Evolutionary conservation across 2,329 filamentous ascomycete species (phyloP), one percentile per base, ranked within the genome.

Genomic region (Xylariales sp.): DNA sequence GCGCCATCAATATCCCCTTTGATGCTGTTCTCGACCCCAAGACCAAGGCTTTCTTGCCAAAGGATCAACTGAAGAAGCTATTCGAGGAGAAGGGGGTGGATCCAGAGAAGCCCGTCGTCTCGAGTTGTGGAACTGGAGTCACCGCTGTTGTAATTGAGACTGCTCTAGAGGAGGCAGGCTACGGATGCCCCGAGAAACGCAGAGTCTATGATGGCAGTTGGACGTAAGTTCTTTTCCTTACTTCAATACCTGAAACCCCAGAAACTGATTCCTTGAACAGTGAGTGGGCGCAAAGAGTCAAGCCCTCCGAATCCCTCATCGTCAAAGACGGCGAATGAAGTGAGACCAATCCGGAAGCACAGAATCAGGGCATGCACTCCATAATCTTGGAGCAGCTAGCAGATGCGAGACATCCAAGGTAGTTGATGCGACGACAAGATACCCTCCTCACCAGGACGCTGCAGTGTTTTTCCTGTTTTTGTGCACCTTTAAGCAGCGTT

Each of bases 121-220:
- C 81, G 37, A 91, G 79, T 55, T 98, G 93, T 55, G 93, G 93
- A 10, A 96, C 90, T 5, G 93, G 93, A 24, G 91, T 98, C 38
- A 97, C 90, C 9, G 93, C 93, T 6, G 88, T 87, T 14, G 79
- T 96, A 31, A 80, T 98, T 31, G 93, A 98, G 59, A 84, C 89
- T 27, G 93, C 89, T 2, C 67, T 98, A 40, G 80, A 79, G 21
- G 82, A 88, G 62, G 88, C 90, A 16, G 83, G 82, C 2, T 90
- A 81, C 57, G 86, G 85, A 2, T 70, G 78, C 4, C 65, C 76
- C 0, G 75, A 82, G 46, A 77, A 78, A 41, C 78, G 87, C 51
- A 82, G 77, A 58, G 73, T 98, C 16, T 98, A 98, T 57, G 93
- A 98, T 62, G 93, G 93, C 35, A 95, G 90, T 64, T 98, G 93